Evolutionary conservation across 2,329 filamentous ascomycete genomes (phyloP).

Genomic region (Epicoccum sorghinum): DNA sequence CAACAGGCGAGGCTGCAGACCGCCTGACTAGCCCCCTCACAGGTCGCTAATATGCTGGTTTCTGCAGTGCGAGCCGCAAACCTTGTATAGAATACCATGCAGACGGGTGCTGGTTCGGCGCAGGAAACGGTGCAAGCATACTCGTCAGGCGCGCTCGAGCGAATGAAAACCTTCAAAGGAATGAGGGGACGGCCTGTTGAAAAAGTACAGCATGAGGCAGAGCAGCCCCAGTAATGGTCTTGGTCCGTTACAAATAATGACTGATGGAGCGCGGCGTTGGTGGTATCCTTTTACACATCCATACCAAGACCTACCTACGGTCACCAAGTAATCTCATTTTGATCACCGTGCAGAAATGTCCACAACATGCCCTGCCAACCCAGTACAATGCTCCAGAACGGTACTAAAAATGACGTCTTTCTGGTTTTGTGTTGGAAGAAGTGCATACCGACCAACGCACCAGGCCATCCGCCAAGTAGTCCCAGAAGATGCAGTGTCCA

Average conservation of each 20-base stretch:
- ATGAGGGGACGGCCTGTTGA: constrained; percentile 8
- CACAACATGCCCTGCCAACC: constrained; percentile 38
- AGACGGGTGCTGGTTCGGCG: constrained; percentile 13
- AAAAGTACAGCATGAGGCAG: constrained; percentile 13
- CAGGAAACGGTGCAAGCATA: constrained; percentile 22
- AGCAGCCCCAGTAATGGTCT: constrained; percentile 17
- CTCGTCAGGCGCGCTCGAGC: constrained; percentile 23
- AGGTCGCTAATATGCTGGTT: constrained; percentile 41
- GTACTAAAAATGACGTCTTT: constrained; percentile 36
- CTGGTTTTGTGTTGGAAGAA: constrained; percentile 47
- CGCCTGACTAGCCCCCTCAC: constrained; percentile 44
- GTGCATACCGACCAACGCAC: constrained; percentile 41
- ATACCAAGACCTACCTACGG: constrained; percentile 7
- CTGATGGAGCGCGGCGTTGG: constrained; percentile 7
- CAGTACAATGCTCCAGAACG: constrained; percentile 41
- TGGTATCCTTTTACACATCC: background rate
- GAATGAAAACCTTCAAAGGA: constrained; percentile 23
- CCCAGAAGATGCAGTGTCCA: constrained; percentile 37
- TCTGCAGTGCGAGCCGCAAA: constrained; percentile 31
- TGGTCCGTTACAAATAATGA: constrained; percentile 6
- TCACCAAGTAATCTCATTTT: constrained; percentile 10
- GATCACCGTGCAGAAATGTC: constrained; percentile 7
- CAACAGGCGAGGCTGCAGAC: constrained; percentile 45
- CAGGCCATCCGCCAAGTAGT: constrained; percentile 43
- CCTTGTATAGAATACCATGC: constrained; percentile 30